Evolutionary conservation across 2,329 filamentous ascomycete species (phyloP).

Genomic region (Curvularia lunata): DNA sequence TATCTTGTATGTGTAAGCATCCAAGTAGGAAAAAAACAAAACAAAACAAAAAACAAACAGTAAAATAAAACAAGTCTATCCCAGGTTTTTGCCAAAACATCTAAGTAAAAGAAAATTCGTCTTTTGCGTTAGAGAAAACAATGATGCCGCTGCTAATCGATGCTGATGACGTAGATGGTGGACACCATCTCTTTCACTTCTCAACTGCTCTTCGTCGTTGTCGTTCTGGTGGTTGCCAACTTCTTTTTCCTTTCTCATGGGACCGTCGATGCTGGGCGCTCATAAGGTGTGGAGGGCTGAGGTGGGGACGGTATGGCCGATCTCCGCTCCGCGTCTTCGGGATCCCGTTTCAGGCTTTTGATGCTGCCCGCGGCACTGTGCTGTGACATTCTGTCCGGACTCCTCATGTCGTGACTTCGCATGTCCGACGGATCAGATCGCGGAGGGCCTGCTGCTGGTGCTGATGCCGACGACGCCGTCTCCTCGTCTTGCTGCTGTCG

Average conservation of each 20-base stretch:
- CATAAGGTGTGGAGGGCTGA: constrained; percentile 23
- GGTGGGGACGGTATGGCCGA: constrained; percentile 30
- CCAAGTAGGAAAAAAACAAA: too few species aligned
- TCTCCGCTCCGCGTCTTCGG: constrained; percentile 35
- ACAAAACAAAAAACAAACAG: too few species aligned
- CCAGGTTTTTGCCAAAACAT: not conserved
- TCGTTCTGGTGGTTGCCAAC: not conserved
- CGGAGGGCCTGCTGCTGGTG: constrained; percentile 18
- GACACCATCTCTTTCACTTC: too few species aligned
- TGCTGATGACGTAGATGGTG: too few species aligned
- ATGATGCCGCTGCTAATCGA: too few species aligned
- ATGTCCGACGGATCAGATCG: constrained; percentile 30
- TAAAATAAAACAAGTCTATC: too few species aligned
- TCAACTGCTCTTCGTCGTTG: not conserved
- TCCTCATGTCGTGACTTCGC: constrained; percentile 39
- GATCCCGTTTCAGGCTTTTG: constrained; percentile 45
- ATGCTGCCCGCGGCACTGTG: constrained; percentile 44
- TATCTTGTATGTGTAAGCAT: not conserved
- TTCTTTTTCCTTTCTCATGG: not conserved
- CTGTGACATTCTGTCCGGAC: constrained; percentile 45
- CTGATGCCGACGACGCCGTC: constrained; percentile 6
- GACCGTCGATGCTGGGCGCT: constrained; percentile 14
- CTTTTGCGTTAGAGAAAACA: not conserved
- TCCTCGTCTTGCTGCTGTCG: constrained; percentile 36
- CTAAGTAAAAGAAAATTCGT: not conserved